Evolutionary conservation across 306 rosid species (phyloP).

Genomic region (Pyrus betulifolia): DNA sequence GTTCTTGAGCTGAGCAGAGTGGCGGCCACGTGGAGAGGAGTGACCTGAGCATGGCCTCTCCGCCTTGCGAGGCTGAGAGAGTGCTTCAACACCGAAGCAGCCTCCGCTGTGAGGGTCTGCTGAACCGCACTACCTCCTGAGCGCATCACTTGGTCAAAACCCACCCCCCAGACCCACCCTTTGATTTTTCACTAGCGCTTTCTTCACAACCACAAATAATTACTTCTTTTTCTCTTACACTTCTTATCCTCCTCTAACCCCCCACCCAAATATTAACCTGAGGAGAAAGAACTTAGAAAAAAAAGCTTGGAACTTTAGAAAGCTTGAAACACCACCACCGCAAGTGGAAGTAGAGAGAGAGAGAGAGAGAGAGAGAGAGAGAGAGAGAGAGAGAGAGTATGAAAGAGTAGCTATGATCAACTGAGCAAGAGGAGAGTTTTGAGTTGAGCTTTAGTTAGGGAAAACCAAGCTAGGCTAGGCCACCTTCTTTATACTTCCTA

Average conservation of each 20-base stretch:
- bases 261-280: slow-evolving; percentile 16
- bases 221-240: slow-evolving; percentile 2
- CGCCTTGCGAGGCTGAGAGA: slow-evolving; percentile 74
- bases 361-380: no score
- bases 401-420: background rate
- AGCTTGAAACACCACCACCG: background rate
- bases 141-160: slow-evolving; percentile 70
- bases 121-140: slow-evolving; percentile 74
- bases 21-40: slow-evolving; percentile 87
- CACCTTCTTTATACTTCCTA: slow-evolving; percentile 61
- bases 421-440: slow-evolving; percentile 1
- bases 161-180: slow-evolving; percentile 47
- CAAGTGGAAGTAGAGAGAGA: background rate
- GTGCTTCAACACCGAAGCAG: slow-evolving; percentile 84
- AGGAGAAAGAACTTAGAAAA: background rate
- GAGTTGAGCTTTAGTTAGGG: slow-evolving; percentile 35
- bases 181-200: slow-evolving; percentile 17
- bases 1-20: slow-evolving; percentile 60
- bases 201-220: slow-evolving; percentile 1
- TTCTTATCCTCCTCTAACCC: slow-evolving; percentile 8
- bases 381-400: background rate
- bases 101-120: slow-evolving; percentile 98
- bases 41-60: slow-evolving; percentile 94
- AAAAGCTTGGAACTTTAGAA: background rate
- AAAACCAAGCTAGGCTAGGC: slow-evolving; percentile 32